Evolutionary conservation across 495 filamentous ascomycete species (phyloP).

Genomic region (Talaromyces wortmannii): DNA sequence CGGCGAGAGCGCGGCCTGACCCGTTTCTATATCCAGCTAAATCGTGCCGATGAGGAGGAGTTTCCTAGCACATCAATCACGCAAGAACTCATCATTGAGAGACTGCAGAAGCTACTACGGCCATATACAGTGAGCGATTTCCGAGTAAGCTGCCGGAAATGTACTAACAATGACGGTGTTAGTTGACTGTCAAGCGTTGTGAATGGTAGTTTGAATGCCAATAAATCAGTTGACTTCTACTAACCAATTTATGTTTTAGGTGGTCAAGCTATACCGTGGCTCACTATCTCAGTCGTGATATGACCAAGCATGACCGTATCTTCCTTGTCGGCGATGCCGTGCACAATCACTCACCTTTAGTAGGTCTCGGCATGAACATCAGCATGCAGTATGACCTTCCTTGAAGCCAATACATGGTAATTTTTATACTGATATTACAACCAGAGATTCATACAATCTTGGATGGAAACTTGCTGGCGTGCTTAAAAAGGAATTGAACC

Average conservation of each 20-base stretch:
- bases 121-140: background rate
- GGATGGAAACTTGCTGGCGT: slow-evolving; percentile 68
- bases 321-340: slow-evolving; percentile 56
- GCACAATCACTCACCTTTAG: slow-evolving; percentile 52
- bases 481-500: slow-evolving; percentile 43
- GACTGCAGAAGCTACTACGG: background rate
- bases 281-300: background rate
- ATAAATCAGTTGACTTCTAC: background rate
- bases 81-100: background rate
- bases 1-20: slow-evolving; percentile 57
- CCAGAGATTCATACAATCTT: slow-evolving; percentile 37
- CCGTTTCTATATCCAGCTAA: slow-evolving; percentile 55
- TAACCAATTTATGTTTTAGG: background rate
- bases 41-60: background rate
- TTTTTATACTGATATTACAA: background rate
- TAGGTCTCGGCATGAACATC: slow-evolving; percentile 72
- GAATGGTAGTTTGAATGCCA: background rate
- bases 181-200: background rate
- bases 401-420: background rate
- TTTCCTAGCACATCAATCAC: background rate
- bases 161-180: background rate
- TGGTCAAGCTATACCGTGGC: background rate
- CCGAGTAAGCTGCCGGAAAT: background rate
- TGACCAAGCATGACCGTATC: slow-evolving; percentile 27
- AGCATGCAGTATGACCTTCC: slow-evolving; percentile 52